phyloP scores from a whole-genome alignment of 352 stramenopile species.

The Phytophthora fragariae region DNA sequence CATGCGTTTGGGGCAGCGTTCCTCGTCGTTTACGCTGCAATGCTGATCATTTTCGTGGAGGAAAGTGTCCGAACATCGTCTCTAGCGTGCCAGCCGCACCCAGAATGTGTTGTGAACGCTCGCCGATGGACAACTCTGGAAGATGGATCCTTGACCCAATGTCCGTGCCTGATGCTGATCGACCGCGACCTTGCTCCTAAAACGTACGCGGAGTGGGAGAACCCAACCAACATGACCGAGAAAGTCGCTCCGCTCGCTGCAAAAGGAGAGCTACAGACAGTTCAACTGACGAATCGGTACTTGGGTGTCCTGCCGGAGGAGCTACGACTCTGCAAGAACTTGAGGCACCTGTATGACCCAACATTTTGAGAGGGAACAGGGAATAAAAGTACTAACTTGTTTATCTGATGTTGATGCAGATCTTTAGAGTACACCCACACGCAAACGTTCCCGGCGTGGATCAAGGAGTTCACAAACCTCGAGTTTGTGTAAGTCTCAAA shows the following conservation, averaged over 20 bases:
- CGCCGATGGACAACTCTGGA: not conserved
- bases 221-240: not conserved
- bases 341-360: not conserved
- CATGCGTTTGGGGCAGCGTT: not conserved
- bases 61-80: not conserved
- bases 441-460: constrained; percentile 15
- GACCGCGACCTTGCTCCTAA: not conserved
- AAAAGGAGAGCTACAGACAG: not conserved
- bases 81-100: not conserved
- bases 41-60: constrained; percentile 1
- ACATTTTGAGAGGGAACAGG: constrained; percentile 32
- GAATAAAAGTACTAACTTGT: not conserved
- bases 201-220: not conserved
- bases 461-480: constrained; percentile 31
- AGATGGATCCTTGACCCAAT: not conserved
- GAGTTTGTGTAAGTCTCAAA: constrained; percentile 36
- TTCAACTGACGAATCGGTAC: constrained; percentile 27
- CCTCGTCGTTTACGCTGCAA: not conserved
- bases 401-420: constrained; percentile 7
- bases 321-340: constrained; percentile 4
- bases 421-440: constrained; percentile 31
- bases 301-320: constrained; percentile 33
- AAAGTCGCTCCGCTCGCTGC: not conserved
- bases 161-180: not conserved
- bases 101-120: not conserved